phyloP scores from a whole-genome alignment of 2,329 filamentous ascomycete species.

The Mariannaea elegans region DNA sequence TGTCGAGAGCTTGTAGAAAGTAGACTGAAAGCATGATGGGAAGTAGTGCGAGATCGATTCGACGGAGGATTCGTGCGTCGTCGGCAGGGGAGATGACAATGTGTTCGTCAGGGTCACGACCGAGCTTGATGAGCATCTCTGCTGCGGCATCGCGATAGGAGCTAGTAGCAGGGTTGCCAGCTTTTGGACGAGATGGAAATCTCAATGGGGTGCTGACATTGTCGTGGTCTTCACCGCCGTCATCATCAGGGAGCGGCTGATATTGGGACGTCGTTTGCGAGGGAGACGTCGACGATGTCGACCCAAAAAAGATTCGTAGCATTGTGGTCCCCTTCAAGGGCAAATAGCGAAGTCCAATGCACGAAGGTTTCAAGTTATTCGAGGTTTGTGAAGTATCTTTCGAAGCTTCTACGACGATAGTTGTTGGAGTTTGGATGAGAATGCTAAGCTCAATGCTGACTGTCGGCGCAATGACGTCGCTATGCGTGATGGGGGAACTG shows the following conservation, averaged over 20 bases:
- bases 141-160: constrained; percentile 53
- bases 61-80: constrained; percentile 46
- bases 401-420: neutral
- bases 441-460: neutral
- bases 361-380: constrained; percentile 16
- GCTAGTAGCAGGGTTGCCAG: neutral
- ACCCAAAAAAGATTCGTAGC: constrained; percentile 29
- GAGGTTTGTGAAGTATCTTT: neutral
- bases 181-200: neutral
- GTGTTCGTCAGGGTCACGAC: constrained; percentile 45
- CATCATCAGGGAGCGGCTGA: constrained; percentile 36
- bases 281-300: constrained; percentile 3
- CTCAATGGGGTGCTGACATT: constrained; percentile 15
- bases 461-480: constrained; percentile 4
- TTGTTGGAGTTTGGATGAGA: neutral
- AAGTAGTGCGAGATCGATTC: constrained; percentile 53
- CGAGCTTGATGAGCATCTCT: constrained; percentile 54
- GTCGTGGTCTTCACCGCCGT: constrained; percentile 20
- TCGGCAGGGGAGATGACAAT: constrained; percentile 46
- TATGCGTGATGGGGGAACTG: neutral
- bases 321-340: constrained; percentile 24
- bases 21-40: constrained; percentile 66
- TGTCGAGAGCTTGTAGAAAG: constrained; percentile 71
- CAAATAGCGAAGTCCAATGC: constrained; percentile 19
- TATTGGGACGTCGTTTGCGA: constrained; percentile 29